Base-by-base conservation (phyloP, 441 rosid genomes). In the Pelargonium citronellum region DNA sequence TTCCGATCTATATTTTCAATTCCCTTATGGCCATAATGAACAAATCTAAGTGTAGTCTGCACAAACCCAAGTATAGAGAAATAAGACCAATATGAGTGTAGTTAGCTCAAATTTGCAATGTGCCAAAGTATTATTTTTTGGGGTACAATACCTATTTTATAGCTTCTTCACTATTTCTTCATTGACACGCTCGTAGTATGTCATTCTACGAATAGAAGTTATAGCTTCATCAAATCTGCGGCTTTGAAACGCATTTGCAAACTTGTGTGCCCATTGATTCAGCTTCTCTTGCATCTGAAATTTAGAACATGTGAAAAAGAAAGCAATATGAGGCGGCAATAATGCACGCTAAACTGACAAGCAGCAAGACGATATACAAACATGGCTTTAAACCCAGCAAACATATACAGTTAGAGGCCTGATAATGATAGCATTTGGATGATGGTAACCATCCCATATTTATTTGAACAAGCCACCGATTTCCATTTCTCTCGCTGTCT, bases 121-220 rank as follows among this genome's bases (percentile, higher is more conserved):
- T 53, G 19, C 7, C 19, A 4, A 51, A 49, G 3, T 6, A 3
- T 0, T n/a, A 1, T 8, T 61, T 51, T 67, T 13, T 55, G 8
- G 15, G 19, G 41, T 1, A 12, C 41, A 37, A 4, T 75, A 80
- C 82, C 84, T 68, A 60, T 70, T 84, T 78, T 61, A 91, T 55
- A 90, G 90, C 87, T 84, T 91, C 85, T 84, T 91, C 64, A 78
- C 70, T 66, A 89, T 90, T 82, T 95, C 97, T 86, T 91, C 97
- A 53, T 75, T 83, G 12, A 83, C 89, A 34, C 96, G 88, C 64
- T 81, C 81, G 65, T 95, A 95, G 79, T 95, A 95, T 69, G 90
- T 91, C 97, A 90, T 95, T 77, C 94, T 89, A 73, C 81, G 86
- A 71, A 90, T 83, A 72, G 91, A 91, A 64, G 69, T 71, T 58